Conservation (phyloP, 768 basidiomycete genomes). For the Suillus lakei region DNA sequence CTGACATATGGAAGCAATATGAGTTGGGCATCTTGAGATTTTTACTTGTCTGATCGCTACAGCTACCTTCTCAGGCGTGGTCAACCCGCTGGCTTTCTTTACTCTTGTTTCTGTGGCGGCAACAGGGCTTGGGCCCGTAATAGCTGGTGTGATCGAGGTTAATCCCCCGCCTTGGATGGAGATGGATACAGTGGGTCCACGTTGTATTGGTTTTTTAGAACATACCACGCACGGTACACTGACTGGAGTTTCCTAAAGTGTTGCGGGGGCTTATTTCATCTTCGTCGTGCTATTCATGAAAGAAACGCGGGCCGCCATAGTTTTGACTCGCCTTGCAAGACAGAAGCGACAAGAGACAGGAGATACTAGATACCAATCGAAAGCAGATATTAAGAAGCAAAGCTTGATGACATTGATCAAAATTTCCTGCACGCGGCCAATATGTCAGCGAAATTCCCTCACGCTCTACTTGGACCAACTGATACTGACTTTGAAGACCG, state of each 20-base stretch:
- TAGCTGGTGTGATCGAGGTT: constrained; percentile 66
- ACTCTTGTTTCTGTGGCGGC: constrained; percentile 59
- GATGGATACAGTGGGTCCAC: constrained; percentile 82
- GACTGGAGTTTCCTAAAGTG: constrained; percentile 36
- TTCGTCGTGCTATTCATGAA: constrained; percentile 57
- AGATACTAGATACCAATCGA: constrained; percentile 61
- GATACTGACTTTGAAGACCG: constrained; percentile 8
- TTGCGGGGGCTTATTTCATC: constrained; percentile 52
- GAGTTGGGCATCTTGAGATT: constrained; percentile 44
- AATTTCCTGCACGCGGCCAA: constrained; percentile 67
- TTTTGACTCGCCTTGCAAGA: constrained; percentile 66
- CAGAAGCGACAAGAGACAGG: constrained; percentile 68
- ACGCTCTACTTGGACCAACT: not conserved
- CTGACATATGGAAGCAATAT: constrained; percentile 61
- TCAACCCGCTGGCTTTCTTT: constrained; percentile 73
- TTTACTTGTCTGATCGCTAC: not conserved
- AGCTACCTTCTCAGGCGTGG: constrained; percentile 53
- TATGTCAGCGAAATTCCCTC: constrained; percentile 51
- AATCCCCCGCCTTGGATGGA: constrained; percentile 61
- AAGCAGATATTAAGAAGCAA: constrained; percentile 64
- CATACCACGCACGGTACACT: not conserved
- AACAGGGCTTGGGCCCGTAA: constrained; percentile 62
- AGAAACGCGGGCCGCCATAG: constrained; percentile 72
- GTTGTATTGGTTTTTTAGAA: constrained; percentile 47
- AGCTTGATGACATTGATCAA: constrained; percentile 59